Evolutionary conservation across 2,329 filamentous ascomycete genomes (phyloP), one percentile per base, ranked within the genome.

Genomic region (Allantophomopsis lycopodina): DNA sequence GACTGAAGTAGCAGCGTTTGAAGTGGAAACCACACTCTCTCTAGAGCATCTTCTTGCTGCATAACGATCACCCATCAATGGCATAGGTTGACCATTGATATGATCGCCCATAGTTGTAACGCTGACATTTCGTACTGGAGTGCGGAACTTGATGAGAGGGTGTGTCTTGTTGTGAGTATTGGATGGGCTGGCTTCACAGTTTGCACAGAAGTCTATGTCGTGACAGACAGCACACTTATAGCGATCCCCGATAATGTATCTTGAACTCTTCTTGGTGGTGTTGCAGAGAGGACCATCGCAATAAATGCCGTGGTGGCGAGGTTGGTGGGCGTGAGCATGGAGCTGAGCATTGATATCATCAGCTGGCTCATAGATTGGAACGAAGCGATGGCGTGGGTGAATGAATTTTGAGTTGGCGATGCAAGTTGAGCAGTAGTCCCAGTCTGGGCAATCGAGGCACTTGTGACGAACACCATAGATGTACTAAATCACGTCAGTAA

Each of bases 221-320:
- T 93, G 72, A 67, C 91, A 98, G 41, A 98, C 81, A 39, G 89
- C 85, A 57, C 91, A 98, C 76, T 98, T 98, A 73, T 91, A 98
- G 47, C 91, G 84, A 44, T 82, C 73, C 38, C 91, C 93, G 40
- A 71, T 70, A 52, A 98, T 95, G 62, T 87, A 94, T 21, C 65
- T 74, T 68, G 54, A 66, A 56, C 56, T 69, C 57, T 48, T 60
- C 49, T 52, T 68, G 50, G 60, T 67, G 66, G 65, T 62, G 43
- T 71, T 71, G 71, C 91, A 98, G 34, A 94, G 71, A 17, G 88
- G 88, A 1, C 91, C 91, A 58, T 98, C 91, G 55, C 91, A 98
- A 69, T 83, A 93, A 55, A 96, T 89, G 42, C 88, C 89, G 46
- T 71, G 68, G 57, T 98, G 91, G 76, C 69, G 42, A 67, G 61